Evolutionary conservation across 1,139 yeast genomes (phyloP).

Genomic region (Candida pseudocylindracea): DNA sequence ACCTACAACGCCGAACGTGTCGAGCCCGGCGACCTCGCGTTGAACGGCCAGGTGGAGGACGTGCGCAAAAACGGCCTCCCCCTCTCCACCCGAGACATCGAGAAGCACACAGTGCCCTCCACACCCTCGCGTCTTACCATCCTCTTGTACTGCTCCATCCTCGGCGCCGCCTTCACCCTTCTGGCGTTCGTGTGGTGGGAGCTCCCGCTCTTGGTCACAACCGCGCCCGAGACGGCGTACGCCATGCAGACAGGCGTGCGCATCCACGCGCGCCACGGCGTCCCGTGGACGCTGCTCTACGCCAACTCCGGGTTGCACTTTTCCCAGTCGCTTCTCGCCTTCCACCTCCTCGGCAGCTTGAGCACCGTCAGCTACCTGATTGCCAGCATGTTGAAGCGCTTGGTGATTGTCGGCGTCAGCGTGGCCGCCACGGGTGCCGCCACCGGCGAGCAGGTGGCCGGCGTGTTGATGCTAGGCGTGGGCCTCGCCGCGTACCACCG

Average conservation of each 20-base stretch:
- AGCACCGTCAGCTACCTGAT: constrained; percentile 19
- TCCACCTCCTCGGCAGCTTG: constrained; percentile 15
- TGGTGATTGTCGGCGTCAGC: constrained; percentile 15
- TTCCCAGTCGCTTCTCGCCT: constrained; percentile 14
- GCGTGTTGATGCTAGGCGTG: constrained; percentile 10
- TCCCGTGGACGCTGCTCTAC: constrained; percentile 7
- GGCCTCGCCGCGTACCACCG: constrained; percentile 18
- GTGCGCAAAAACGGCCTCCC: neutral
- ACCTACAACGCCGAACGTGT: constrained; percentile 10
- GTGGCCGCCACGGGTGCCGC: constrained; percentile 9
- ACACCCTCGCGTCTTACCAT: constrained; percentile 18
- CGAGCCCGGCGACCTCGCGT: no score
- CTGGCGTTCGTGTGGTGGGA: constrained; percentile 13
- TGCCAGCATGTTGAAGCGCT: constrained; percentile 21
- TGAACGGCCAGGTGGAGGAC: neutral
- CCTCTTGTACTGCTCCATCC: constrained; percentile 14
- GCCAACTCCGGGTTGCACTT: constrained; percentile 14
- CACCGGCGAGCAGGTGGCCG: constrained; percentile 8
- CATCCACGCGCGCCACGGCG: constrained; percentile 5
- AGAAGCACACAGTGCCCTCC: neutral
- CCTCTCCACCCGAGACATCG: neutral
- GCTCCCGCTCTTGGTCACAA: constrained; percentile 5
- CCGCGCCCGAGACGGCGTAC: constrained; percentile 3
- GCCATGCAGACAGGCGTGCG: neutral
- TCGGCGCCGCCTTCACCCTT: constrained; percentile 12